Evolutionary conservation across 345 rosid genomes (phyloP).

Genomic region (Psidium friedrichsthalianum): DNA sequence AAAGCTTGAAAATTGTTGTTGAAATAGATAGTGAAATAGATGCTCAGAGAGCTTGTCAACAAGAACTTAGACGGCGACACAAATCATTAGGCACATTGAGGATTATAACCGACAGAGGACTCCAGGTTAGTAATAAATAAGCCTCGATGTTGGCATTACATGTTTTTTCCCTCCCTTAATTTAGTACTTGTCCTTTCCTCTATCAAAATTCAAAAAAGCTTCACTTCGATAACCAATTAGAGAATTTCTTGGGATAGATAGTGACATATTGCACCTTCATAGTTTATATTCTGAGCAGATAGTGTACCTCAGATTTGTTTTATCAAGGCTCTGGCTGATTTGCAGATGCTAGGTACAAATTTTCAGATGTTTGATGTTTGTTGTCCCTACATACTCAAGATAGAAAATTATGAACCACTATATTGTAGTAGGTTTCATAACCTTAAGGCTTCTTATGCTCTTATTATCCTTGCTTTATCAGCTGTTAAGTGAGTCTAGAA

Average conservation of each 20-base stretch:
- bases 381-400: neutral
- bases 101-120: constrained; percentile 73
- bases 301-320: neutral
- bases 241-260: neutral
- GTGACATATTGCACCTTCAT: neutral
- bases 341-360: neutral
- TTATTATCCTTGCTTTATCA: neutral
- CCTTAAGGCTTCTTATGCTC: neutral
- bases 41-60: constrained; percentile 64
- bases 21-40: constrained; percentile 76
- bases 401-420: neutral
- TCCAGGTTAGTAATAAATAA: constrained; percentile 42
- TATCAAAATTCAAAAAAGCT: neutral
- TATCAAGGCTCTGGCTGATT: neutral
- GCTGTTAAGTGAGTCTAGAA: neutral
- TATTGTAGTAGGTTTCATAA: neutral
- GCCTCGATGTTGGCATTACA: neutral
- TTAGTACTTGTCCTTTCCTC: neutral
- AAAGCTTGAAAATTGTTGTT: constrained; percentile 74
- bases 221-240: neutral
- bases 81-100: constrained; percentile 63
- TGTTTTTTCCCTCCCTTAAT: neutral
- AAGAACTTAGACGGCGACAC: constrained; percentile 64
- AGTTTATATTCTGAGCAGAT: neutral
- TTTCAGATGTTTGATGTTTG: neutral